Base-by-base conservation (phyloP, 352 stramenopile species). In the Stramenopiles sp. region DNA sequence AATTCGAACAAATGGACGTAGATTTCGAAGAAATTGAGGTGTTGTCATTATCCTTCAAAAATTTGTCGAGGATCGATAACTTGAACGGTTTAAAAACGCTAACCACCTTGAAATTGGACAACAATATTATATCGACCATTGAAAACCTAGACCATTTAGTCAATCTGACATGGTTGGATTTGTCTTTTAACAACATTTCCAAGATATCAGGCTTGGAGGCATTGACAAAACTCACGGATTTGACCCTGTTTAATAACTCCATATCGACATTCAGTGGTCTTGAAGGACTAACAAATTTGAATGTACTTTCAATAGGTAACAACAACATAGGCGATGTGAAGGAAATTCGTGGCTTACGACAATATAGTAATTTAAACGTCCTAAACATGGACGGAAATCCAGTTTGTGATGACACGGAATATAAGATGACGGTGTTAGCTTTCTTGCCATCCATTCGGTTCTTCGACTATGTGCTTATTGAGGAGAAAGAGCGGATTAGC, bases 141-240 rank as follows among this genome's bases (percentile, higher is more conserved):
- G 86, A 92, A 30, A 91, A 92, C 31, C 91, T 96, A 33, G 83
- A 78, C 0, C 91, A 95, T 83, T 85, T 96, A 30, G 88, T 91
- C 33, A 89, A 93, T 39, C 86, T 97, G 44, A 88, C 91, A 80
- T 97, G 93, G 93, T 89, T 97, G 67, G 93, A 97, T 84, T 83
- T 97, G 7, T 95, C 89, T 31, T 97, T 97, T 86, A 97, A 97
- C 86, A 95, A 94, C 85, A 97, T 97, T 84, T 89, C 87, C 0
- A 83, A 82, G 30, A 96, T 97, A 83, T 89, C 92, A 44, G 93
- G 93, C 0, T 86, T 97, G 22, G 91, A 96, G n/a, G 91, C 88
- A 30, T 88, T 97, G 25, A 91, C 89, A 29, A 84, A 93, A 55
- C 88, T 97, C 14, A 93, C 91, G 30, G 93, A 97, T 80, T 85